Evolutionary conservation across 2,329 filamentous ascomycete species (phyloP).

Genomic region (Xylaria polymorpha): DNA sequence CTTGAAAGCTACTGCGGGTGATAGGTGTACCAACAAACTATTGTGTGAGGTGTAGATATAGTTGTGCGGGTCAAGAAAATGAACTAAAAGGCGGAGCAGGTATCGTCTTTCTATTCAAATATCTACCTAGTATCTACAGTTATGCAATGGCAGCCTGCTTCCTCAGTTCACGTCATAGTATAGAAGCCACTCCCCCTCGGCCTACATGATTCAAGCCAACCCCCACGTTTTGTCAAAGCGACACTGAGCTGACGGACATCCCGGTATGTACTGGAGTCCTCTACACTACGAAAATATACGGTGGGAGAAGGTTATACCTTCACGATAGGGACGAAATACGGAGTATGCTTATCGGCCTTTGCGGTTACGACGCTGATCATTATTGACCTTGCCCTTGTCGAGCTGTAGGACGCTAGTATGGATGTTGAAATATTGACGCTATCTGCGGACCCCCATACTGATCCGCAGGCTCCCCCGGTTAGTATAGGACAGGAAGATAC

Average conservation of each 20-base stretch:
- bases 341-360: constrained; percentile 5
- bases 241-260: constrained; percentile 12
- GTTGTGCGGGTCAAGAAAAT: background rate
- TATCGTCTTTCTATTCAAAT: constrained; percentile 14
- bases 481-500: background rate
- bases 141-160: background rate
- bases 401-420: constrained; percentile 5
- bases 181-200: background rate
- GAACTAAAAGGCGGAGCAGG: background rate
- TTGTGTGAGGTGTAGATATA: background rate
- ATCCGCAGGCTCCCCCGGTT: constrained; percentile 14
- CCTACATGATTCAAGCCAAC: constrained; percentile 3
- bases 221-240: constrained; percentile 14
- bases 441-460: constrained; percentile 20
- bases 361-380: constrained; percentile 10
- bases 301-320: constrained; percentile 1
- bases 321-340: background rate
- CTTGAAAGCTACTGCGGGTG: background rate
- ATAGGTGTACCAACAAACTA: background rate
- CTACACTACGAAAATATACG: constrained; percentile 9
- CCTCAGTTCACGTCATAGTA: background rate
- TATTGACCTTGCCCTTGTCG: constrained; percentile 27
- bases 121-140: background rate
- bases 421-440: constrained; percentile 11
- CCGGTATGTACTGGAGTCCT: background rate